phyloP scores from a whole-genome alignment of 179 eudicot species.

The Camellia oleifera region DNA sequence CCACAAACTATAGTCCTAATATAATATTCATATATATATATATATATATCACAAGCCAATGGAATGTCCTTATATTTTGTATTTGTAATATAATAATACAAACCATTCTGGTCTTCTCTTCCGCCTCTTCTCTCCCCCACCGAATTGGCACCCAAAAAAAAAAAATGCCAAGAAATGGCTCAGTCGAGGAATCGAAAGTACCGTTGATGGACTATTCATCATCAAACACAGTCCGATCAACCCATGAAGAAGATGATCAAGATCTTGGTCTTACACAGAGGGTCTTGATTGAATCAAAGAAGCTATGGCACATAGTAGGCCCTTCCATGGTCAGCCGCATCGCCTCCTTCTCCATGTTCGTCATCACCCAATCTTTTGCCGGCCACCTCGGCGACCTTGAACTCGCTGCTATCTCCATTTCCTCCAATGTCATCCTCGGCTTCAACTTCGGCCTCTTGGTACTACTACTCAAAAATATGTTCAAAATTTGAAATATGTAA shows the following conservation, averaged over 20 bases:
- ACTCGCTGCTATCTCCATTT: constrained; percentile 20
- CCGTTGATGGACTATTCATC: constrained; percentile 14
- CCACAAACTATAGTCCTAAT: too few species aligned
- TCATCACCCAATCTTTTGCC: constrained; percentile 18
- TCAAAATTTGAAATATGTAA: too few species aligned
- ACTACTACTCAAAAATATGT: not conserved
- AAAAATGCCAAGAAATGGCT: not conserved
- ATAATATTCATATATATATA: too few species aligned
- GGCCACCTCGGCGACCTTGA: constrained; percentile 21
- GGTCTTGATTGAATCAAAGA: constrained; percentile 18
- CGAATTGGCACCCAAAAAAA: not conserved
- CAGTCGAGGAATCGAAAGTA: not conserved
- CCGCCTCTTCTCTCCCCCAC: not conserved
- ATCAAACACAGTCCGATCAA: not conserved
- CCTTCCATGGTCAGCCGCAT: constrained; percentile 19
- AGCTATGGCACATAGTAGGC: constrained; percentile 17
- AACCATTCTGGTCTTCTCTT: not conserved
- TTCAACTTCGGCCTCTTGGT: constrained; percentile 20
- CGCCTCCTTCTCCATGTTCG: constrained; percentile 16
- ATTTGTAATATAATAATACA: too few species aligned
- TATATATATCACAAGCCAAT: too few species aligned
- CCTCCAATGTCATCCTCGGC: constrained; percentile 14
- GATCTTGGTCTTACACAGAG: constrained; percentile 3
- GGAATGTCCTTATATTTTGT: too few species aligned
- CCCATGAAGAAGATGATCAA: not conserved